Base-by-base conservation (phyloP, 2,329 filamentous ascomycete species). In the Nannizzia gypsea region DNA sequence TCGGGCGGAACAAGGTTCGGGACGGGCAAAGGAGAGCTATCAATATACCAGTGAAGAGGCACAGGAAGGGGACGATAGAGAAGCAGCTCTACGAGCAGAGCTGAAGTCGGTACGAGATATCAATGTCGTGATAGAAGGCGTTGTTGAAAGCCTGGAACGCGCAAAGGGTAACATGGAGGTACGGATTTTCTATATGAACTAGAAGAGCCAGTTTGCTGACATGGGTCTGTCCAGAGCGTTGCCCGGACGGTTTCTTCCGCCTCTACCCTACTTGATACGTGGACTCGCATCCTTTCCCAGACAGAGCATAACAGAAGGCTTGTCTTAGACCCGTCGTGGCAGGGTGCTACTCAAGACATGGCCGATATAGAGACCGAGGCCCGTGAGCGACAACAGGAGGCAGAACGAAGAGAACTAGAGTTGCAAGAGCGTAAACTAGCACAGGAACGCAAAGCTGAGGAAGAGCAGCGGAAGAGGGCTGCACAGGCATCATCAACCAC, bases 271-370 rank as follows among this genome's bases (percentile, higher is more conserved):
- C 84, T 99, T 34, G 90, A 95, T 67, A 95, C 91, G 15, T 99
- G 92, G 92, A 95, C 90, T 6, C 86, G 90, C 58, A 96, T 99
- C 65, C 82, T 99, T 11, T 93, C 90, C 5, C 93, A 99, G 73
- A 96, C 93, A 3, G 93, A 99, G 74, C 93, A 99, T 74, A 97
- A 95, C 70, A 91, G 97, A 72, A 85, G 93, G 24, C 78, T 99
- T 57, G 86, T 99, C 50, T 80, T 97, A 52, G 88, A 96, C 69
- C 88, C 90, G 1, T 80, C 84, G 61, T 99, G 92, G 90, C 87
- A 92, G 69, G 93, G 93, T 60, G 88, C 91, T 28, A 88, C 84
- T 3, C 85, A 91, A 68, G 93, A 99, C 74, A 74, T 96, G 42
- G 80, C 83, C n/a, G 90, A 95, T 62, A 82, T 90, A 60, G 92